Evolutionary conservation across 2,329 filamentous ascomycete genomes (phyloP), one percentile per base, ranked within the genome.

Genomic region (Tolypocladium cylindrosporum): DNA sequence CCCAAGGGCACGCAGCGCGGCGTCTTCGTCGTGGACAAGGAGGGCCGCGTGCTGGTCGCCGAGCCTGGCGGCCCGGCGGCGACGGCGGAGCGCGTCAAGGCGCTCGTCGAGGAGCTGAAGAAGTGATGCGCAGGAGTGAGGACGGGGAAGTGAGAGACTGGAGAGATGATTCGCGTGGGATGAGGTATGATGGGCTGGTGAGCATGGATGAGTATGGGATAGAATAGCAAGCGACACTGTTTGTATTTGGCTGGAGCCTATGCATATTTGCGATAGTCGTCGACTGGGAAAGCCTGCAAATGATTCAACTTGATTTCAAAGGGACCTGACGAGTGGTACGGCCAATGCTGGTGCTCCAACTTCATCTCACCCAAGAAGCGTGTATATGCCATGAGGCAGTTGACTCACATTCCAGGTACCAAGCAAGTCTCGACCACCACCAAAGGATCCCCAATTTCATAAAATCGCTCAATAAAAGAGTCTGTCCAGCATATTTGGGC

Each of bases 11-110:
- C 91, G 19, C 84, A 82, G 55, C 86, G 94, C 62, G 94, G 93
- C 63, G 91, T 97, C 43, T 95, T 97, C 66, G 89, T 90, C 55
- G 80, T 97, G 57, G 82, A 89, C 72, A 95, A 94, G 78, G 71
- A 80, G 31, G 92, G 91, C 59, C 91, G 92, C 72, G 84, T 96
- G 27, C 79, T 95, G 42, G 82, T 89, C 24, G 81, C 85, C 41
- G 82, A 93, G 74, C 73, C 86, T 1, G 93, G 91, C 60, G 84
- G 88, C 40, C 92, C 93, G 10, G 85, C 84, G 60, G 86, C 81
- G 11, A 97, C 93, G 6, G 81, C 93, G 36, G 84, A 89, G 19
- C 85, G 85, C 31, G 91, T 94, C 27, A 85, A 86, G 77, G 83
- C 84, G 68, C 73, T 96, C 48, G 84, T 92, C 36, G 78, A 79